A percentile compares a stretch with the other conserved stretches of the same genome.
Conservation (phyloP, 2,329 filamentous ascomycete species). For the Neofusicoccum parvum region DNA sequence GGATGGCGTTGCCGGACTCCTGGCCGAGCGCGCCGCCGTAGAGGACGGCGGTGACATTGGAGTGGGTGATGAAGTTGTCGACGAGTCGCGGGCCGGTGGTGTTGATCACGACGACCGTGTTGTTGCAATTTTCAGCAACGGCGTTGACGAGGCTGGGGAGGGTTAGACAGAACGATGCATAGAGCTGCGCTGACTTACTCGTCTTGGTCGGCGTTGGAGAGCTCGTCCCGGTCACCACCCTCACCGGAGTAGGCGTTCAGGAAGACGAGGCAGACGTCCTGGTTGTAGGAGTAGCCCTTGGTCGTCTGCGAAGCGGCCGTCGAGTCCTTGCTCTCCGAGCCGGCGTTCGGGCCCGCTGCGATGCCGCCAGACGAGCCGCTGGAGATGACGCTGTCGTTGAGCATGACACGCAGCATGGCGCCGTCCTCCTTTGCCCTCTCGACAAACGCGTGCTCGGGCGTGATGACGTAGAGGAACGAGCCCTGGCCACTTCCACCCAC, state of each 20-base stretch:
- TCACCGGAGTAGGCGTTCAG: constrained; percentile 75
- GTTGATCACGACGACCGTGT: constrained; percentile 49
- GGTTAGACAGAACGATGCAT: no score
- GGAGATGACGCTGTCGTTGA: constrained; percentile 48
- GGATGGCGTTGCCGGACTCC: constrained; percentile 64
- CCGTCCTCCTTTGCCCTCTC: background rate
- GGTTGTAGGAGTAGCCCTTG: background rate
- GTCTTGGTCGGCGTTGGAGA: constrained; percentile 57
- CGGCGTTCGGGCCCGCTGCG: background rate
- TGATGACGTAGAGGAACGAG: constrained; percentile 40
- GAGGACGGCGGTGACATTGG: constrained; percentile 46
- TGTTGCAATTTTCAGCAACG: constrained; percentile 45
- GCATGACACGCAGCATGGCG: background rate
- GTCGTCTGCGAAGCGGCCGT: background rate
- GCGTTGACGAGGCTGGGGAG: constrained; percentile 43
- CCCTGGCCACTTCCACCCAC: constrained; percentile 47
- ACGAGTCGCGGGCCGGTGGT: constrained; percentile 34
- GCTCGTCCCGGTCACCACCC: constrained; percentile 58
- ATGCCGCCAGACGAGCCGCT: constrained; percentile 68
- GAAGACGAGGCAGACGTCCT: constrained; percentile 1
- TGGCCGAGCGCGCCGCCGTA: constrained; percentile 56
- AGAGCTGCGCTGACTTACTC: constrained; percentile 57
- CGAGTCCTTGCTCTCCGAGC: background rate
- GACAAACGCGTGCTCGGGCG: constrained; percentile 46
- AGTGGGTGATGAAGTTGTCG: constrained; percentile 39